Evolutionary conservation across 306 rosid genomes (phyloP).

Genomic region (Cajanus cajan): DNA sequence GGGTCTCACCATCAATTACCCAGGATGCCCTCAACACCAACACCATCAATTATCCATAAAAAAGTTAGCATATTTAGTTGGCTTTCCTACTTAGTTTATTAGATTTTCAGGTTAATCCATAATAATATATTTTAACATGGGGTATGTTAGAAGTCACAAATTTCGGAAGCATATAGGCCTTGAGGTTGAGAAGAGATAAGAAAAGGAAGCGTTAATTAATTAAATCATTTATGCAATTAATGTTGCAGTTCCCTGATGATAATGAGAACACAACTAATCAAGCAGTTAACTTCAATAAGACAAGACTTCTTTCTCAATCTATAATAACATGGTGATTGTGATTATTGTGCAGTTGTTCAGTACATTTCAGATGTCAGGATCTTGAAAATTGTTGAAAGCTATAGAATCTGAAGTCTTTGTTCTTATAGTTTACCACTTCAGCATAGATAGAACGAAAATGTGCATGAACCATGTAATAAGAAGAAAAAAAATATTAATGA

Average conservation of each 20-base stretch:
- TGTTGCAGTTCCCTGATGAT: not conserved
- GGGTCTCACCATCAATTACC: no score
- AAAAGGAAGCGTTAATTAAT: not conserved
- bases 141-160: no score
- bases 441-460: not conserved
- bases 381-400: conserved; percentile 22
- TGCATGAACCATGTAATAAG: not conserved
- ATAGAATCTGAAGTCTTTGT: conserved; percentile 17
- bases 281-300: not conserved
- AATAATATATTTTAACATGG: no score
- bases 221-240: not conserved
- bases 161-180: no score
- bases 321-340: conserved; percentile 5
- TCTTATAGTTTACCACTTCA: not conserved
- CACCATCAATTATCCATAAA: no score
- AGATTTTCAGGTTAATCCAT: no score
- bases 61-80: no score
- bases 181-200: no score
- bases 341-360: conserved; percentile 25
- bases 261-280: conserved; percentile 21
- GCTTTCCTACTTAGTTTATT: no score
- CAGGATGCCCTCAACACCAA: no score
- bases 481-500: no score
- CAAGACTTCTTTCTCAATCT: not conserved
- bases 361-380: conserved; percentile 1